Evolutionary conservation across 2,329 filamentous ascomycete genomes (phyloP).

Genomic region (Epichloe glyceriae): DNA sequence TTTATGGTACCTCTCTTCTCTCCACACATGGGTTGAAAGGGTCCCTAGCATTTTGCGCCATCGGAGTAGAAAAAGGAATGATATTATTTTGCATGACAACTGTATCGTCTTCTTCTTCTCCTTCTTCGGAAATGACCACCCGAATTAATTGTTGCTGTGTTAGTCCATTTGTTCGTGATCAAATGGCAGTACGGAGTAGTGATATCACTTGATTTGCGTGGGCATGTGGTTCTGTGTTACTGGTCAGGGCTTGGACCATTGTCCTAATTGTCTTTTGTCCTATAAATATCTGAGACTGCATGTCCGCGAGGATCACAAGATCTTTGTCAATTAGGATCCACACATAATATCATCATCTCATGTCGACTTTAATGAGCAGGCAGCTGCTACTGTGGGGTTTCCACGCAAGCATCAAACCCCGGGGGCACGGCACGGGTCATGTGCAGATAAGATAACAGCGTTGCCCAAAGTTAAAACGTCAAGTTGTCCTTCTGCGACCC

Average conservation of each 20-base stretch:
- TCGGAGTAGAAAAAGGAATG: conserved; percentile 26
- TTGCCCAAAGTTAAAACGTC: background rate
- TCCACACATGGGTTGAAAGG: conserved; percentile 12
- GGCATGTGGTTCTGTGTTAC: background rate
- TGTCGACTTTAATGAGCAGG: no score
- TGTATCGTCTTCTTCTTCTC: no score
- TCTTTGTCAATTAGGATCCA: no score
- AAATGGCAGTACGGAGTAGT: background rate
- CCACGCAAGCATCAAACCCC: no score
- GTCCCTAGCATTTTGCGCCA: conserved; percentile 22
- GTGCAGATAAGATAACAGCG: conserved; percentile 25
- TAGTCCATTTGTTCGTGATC: no score
- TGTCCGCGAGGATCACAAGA: no score
- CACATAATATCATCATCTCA: no score
- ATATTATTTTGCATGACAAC: conserved; percentile 15
- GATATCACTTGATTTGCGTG: background rate
- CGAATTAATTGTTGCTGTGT: no score
- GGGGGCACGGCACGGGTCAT: conserved; percentile 15
- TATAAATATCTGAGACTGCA: background rate
- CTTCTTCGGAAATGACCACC: no score
- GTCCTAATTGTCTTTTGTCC: background rate
- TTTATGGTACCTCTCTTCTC: conserved; percentile 15
- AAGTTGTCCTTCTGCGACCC: conserved; percentile 3
- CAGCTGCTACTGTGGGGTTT: background rate
- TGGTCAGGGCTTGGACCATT: background rate